A percentile compares a stretch with the other conserved stretches of the same genome.
Conservation (phyloP, 2,329 filamentous ascomycete genomes). For the Fusarium buharicum region DNA sequence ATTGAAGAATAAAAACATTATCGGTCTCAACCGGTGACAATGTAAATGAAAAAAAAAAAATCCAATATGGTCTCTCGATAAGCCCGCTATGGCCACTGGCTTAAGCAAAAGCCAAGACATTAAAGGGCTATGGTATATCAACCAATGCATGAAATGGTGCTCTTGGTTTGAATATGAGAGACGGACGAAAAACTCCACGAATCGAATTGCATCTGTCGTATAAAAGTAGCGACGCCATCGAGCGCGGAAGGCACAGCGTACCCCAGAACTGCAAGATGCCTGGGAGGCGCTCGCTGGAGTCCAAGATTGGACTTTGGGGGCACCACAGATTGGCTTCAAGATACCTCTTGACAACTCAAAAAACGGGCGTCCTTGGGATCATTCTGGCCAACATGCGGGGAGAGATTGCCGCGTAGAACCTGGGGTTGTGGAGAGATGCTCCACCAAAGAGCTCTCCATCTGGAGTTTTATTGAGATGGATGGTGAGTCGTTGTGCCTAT, state of each 20-base stretch:
- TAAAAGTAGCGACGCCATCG: constrained; percentile 15
- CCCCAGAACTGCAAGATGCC: constrained; percentile 21
- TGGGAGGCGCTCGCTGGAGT: constrained; percentile 6
- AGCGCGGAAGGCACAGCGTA: constrained; percentile 2
- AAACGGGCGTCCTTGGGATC: constrained; percentile 14
- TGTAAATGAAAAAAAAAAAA: background rate
- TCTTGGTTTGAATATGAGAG: constrained; percentile 8
- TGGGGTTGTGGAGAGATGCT: constrained; percentile 40
- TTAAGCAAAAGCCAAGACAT: background rate
- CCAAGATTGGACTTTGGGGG: constrained; percentile 28
- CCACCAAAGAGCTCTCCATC: constrained; percentile 33
- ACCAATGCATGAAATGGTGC: constrained; percentile 3
- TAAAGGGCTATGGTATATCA: constrained; percentile 1
- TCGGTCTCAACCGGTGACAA: background rate
- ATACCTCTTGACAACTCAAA: constrained; percentile 5
- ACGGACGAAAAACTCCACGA: constrained; percentile 41
- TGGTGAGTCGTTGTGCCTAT: background rate
- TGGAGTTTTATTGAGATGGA: constrained; percentile 7
- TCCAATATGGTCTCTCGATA: background rate
- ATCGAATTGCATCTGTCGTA: constrained; percentile 18
- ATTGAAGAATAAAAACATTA: background rate
- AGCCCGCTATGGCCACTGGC: background rate
- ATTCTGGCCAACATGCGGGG: constrained; percentile 35
- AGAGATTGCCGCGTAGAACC: constrained; percentile 34
- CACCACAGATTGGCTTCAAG: constrained; percentile 17